Evolutionary conservation across 345 rosid species (phyloP), one percentile per base, ranked within the genome.

Genomic region (Populus euphratica): DNA sequence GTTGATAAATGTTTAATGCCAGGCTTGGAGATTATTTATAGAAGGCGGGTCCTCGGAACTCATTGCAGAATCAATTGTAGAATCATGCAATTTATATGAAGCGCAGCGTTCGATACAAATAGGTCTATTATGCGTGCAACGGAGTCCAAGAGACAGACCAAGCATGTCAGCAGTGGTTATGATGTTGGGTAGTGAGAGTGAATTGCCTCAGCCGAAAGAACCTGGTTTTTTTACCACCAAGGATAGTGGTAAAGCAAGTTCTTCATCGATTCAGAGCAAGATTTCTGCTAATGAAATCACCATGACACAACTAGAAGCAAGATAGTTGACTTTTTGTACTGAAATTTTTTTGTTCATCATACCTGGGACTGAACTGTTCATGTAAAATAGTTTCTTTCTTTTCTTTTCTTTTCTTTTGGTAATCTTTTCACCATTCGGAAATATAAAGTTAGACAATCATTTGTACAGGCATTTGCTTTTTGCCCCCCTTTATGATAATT

Each of bases 171-270:
- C 52, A 17, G 72, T 69, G 23, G 52, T 69, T 39, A 12, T 41
- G 18, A 69, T 69, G 72, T 5, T 69, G 72, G 27, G 31, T 5
- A 69, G 72, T 69, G 52, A 69, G 41, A 25, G 35, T 43, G 72
- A 21, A 23, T 39, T 69, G 72, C 54, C 72, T 41, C 31, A 23
- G 50, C 72, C 72, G 13, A 69, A 69, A 69, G 50, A 69, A 43
- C 72, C 72, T n/a, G 72, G 72, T 11, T 69, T 38, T 43, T 69
- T 38, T 16, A 39, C 52, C 5, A 16, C 8, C 43, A 39, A 29
- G 52, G 52, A 69, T 21, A 20, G 1, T 18, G 71, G 8, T 16
- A 38, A 3, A 68, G 44, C 71, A 20, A 38, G 21, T 68, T 18
- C 47, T 21, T 35, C 50, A 38, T 68, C 71, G 11, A 68, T n/a